These are phyloP conservation scores for Hypoxylon perforatum DNA, from an alignment of 495 filamentous ascomycete genomes.

Conservation along the genomic window DNA sequence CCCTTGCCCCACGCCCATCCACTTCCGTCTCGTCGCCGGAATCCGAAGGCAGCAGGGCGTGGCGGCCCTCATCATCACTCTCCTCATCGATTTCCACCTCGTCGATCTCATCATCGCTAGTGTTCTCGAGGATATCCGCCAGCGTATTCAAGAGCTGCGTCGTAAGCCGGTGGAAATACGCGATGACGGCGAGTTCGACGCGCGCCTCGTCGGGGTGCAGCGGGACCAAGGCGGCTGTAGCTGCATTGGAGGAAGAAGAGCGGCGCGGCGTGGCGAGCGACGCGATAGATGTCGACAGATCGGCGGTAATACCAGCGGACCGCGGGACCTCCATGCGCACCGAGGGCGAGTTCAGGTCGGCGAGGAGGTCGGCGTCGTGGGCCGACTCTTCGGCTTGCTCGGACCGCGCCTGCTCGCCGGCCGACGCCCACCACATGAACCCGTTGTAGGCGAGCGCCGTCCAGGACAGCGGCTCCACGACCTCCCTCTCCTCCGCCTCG, in stretches of 20 bases:
- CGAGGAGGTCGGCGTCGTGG: constrained; percentile 60
- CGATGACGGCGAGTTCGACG: constrained; percentile 80
- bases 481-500: constrained; percentile 61
- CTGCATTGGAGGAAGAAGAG: constrained; percentile 21
- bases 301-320: too few relatives aligned
- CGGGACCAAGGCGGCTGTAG: constrained; percentile 20
- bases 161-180: constrained; percentile 92
- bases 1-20: constrained; percentile 58
- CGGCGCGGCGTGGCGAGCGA: constrained; percentile 49
- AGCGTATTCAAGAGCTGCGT: constrained; percentile 74
- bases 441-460: constrained; percentile 86
- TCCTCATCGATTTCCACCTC: constrained; percentile 50
- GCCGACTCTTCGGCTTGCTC: constrained; percentile 60
- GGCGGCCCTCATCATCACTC: constrained; percentile 38
- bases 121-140: constrained; percentile 72
- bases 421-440: constrained; percentile 99
- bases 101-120: constrained; percentile 60
- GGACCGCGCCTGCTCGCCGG: constrained; percentile 80
- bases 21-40: constrained; percentile 46
- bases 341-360: constrained; percentile 51
- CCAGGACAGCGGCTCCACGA: constrained; percentile 88
- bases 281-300: constrained; percentile 53
- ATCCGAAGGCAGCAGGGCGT: constrained; percentile 25
- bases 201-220: constrained; percentile 48
- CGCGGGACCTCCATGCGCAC: constrained; percentile 43